Percentiles rank a stretch among this genome's conserved stretches.
These are phyloP conservation scores for Talaromyces trachyspermus DNA, from an alignment of 495 filamentous ascomycete genomes.

Conservation along the genomic window DNA sequence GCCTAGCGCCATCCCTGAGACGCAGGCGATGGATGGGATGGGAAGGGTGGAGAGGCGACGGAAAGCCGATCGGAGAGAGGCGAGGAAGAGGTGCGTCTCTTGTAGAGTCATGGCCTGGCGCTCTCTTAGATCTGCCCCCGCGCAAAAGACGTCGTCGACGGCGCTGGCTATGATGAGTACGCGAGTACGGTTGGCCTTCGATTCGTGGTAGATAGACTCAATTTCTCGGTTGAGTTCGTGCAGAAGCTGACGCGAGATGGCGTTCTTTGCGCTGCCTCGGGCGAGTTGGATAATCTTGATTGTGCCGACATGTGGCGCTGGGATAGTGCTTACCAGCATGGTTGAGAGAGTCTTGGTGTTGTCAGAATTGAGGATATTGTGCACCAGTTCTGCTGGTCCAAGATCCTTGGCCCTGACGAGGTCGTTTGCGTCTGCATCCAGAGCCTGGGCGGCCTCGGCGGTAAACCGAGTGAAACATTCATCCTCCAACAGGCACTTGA, in stretches of 20 bases:
- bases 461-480: not conserved
- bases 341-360: not conserved
- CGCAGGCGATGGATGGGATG: constrained; percentile 80
- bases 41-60: constrained; percentile 58
- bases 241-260: constrained; percentile 73
- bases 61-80: constrained; percentile 63
- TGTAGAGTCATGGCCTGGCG: constrained; percentile 62
- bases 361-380: not conserved
- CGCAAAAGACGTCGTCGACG: constrained; percentile 76
- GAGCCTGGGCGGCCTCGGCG: not conserved
- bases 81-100: constrained; percentile 70
- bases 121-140: constrained; percentile 91
- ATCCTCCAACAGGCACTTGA: not conserved
- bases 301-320: constrained; percentile 59
- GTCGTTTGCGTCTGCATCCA: not conserved
- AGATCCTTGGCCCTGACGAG: not conserved
- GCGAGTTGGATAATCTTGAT: constrained; percentile 76
- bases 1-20: constrained; percentile 74
- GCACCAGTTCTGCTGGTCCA: too few relatives aligned
- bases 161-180: constrained; percentile 73
- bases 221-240: constrained; percentile 59
- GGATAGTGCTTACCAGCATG: constrained; percentile 32
- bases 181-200: constrained; percentile 55
- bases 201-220: constrained; percentile 57
- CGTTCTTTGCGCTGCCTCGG: constrained; percentile 75